Evolutionary conservation across 2,329 filamentous ascomycete species (phyloP).

Genomic region (Penicillium sp.): DNA sequence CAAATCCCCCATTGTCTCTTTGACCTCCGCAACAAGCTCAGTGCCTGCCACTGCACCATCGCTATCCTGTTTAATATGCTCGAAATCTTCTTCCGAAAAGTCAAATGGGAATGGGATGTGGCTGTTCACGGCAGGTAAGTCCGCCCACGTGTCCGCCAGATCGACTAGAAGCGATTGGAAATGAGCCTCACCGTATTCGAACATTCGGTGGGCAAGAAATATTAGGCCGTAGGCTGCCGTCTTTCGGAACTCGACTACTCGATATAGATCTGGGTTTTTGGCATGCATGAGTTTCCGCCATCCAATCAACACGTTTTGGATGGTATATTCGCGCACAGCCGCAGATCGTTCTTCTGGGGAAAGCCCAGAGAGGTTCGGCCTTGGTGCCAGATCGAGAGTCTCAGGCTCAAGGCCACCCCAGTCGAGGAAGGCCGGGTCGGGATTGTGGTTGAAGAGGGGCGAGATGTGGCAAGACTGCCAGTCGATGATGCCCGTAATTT

Average conservation of each 20-base stretch:
- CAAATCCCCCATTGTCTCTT: slow-evolving; percentile 27
- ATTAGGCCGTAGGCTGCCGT: slow-evolving; percentile 27
- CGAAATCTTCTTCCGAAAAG: slow-evolving; percentile 25
- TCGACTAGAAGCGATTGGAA: slow-evolving; percentile 31
- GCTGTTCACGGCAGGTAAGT: slow-evolving; percentile 20
- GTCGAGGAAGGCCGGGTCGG: slow-evolving; percentile 27
- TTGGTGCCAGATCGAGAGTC: slow-evolving; percentile 24
- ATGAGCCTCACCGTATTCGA: slow-evolving; percentile 32
- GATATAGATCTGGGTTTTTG: slow-evolving; percentile 28
- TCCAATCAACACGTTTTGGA: slow-evolving; percentile 25
- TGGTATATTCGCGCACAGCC: slow-evolving; percentile 26
- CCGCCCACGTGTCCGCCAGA: slow-evolving; percentile 26
- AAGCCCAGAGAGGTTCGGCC: slow-evolving; percentile 24
- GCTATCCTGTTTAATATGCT: slow-evolving; percentile 28
- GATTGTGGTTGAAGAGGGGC: slow-evolving; percentile 29
- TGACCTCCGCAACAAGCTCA: slow-evolving; percentile 23
- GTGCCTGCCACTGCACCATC: slow-evolving; percentile 27
- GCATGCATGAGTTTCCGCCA: slow-evolving; percentile 30
- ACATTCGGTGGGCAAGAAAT: slow-evolving; percentile 31
- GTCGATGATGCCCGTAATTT: slow-evolving; percentile 32
- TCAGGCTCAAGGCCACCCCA: slow-evolving; percentile 30
- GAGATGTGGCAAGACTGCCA: slow-evolving; percentile 32
- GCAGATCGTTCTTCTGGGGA: slow-evolving; percentile 23
- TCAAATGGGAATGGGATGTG: slow-evolving; percentile 24
- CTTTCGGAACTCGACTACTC: slow-evolving; percentile 23